phyloP scores from a whole-genome alignment of 1,284 basidiomycete genomes.

The Ceratobasidium theobromae region DNA sequence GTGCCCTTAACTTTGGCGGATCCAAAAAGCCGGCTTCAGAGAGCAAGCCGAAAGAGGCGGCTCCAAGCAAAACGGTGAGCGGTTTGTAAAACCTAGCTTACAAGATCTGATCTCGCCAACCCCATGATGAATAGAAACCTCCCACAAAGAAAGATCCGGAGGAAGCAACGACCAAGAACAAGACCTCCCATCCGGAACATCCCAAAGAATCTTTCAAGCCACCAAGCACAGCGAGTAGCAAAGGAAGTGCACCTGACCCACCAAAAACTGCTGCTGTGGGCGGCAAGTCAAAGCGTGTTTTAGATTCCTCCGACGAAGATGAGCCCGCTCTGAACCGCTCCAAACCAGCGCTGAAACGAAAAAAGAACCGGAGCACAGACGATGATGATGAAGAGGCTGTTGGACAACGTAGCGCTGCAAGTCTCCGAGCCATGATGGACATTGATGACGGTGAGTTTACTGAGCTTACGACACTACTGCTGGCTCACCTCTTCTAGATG shows the following conservation, averaged over 20 bases:
- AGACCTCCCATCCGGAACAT: not conserved
- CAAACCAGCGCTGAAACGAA: slow-evolving; percentile 13
- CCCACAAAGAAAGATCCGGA: slow-evolving; percentile 51
- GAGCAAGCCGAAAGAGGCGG: slow-evolving; percentile 37
- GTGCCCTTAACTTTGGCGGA: slow-evolving; percentile 3
- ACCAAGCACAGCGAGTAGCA: slow-evolving; percentile 25
- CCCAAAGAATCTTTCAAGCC: not conserved
- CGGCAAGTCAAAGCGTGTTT: slow-evolving; percentile 14
- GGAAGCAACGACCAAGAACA: slow-evolving; percentile 33
- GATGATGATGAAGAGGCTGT: slow-evolving; percentile 29
- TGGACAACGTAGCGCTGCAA: slow-evolving; percentile 42
- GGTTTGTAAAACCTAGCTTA: slow-evolving; percentile 41
- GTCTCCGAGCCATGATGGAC: slow-evolving; percentile 69
- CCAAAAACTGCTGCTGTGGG: slow-evolving; percentile 6
- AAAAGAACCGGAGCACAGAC: slow-evolving; percentile 10
- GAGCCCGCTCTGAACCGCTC: not conserved
- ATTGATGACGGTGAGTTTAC: slow-evolving; percentile 61
- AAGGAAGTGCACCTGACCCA: slow-evolving; percentile 40
- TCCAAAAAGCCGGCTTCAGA: slow-evolving; percentile 37
- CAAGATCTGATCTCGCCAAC: not conserved
- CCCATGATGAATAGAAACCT: not conserved
- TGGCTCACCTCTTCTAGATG: slow-evolving; percentile 14
- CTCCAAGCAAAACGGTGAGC: slow-evolving; percentile 46
- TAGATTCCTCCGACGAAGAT: slow-evolving; percentile 25
- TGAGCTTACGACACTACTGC: not conserved